phyloP scores from a whole-genome alignment of 345 rosid genomes.

The Mangifera indica region DNA sequence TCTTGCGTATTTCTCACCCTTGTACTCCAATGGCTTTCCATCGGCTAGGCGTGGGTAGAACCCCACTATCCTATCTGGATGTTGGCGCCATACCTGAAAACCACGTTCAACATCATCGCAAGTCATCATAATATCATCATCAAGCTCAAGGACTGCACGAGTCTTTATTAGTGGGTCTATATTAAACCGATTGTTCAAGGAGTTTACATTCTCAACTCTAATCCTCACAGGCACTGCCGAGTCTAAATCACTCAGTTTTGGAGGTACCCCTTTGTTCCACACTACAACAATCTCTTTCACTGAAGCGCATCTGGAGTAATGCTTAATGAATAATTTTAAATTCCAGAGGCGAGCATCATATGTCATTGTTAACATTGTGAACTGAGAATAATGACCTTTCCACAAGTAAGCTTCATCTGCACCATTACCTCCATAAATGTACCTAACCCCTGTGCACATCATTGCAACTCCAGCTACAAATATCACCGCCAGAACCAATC shows the following conservation, averaged over 20 bases:
- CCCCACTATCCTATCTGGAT: constrained; percentile 85
- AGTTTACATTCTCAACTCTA: constrained; percentile 66
- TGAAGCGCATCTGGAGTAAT: constrained; percentile 87
- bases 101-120: constrained; percentile 85
- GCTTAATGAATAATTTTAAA: constrained; percentile 83
- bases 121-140: constrained; percentile 93
- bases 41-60: constrained; percentile 76
- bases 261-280: constrained; percentile 95
- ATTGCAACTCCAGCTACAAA: constrained; percentile 51
- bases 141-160: constrained; percentile 86
- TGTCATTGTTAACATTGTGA: constrained; percentile 91
- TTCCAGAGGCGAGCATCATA: constrained; percentile 98
- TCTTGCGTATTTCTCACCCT: constrained; percentile 78
- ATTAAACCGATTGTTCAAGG: constrained; percentile 85
- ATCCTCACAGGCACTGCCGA: constrained; percentile 87
- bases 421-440: constrained; percentile 79
- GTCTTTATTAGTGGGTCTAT: constrained; percentile 67
- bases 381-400: constrained; percentile 77
- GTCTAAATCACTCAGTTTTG: constrained; percentile 57
- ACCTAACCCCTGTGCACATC: constrained; percentile 52
- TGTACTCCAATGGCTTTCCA: constrained; percentile 57
- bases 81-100: constrained; percentile 79
- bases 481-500: constrained; percentile 41
- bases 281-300: constrained; percentile 92
- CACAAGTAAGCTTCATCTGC: constrained; percentile 61